Conservation (phyloP, 1,284 basidiomycete species). For the Taiwanofungus camphoratus region DNA sequence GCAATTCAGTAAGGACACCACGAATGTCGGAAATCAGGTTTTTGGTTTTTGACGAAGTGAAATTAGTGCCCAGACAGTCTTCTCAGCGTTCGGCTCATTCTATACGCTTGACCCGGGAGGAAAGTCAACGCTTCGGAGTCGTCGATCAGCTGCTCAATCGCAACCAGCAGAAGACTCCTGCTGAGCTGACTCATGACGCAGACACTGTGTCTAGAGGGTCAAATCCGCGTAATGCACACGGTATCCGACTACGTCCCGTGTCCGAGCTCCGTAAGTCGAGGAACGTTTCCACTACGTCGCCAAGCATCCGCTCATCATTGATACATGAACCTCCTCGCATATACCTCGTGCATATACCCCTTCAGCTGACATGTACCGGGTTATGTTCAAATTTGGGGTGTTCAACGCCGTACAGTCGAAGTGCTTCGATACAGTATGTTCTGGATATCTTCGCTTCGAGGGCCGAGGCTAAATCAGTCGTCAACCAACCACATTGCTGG, state of each 20-base stretch:
- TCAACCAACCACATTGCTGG: constrained; percentile 2
- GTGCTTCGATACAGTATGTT: constrained; percentile 69
- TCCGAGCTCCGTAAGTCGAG: constrained; percentile 59
- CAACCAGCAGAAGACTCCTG: constrained; percentile 1
- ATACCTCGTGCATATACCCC: constrained; percentile 13
- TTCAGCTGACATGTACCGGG: constrained; percentile 77
- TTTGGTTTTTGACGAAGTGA: not conserved
- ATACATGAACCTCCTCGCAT: constrained; percentile 6
- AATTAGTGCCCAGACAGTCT: constrained; percentile 5
- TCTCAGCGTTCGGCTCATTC: not conserved
- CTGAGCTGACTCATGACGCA: constrained; percentile 1
- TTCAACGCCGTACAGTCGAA: constrained; percentile 89
- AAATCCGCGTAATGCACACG: constrained; percentile 35
- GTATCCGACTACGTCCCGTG: constrained; percentile 57
- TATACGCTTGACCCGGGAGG: not conserved
- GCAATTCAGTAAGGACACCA: constrained; percentile 6
- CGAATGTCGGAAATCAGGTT: not conserved
- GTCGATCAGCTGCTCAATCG: constrained; percentile 1
- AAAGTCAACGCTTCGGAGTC: not conserved
- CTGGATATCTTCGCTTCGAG: not conserved
- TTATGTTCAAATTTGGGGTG: constrained; percentile 79
- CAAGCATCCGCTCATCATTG: constrained; percentile 1
- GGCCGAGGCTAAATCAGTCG: not conserved
- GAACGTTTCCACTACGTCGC: not conserved
- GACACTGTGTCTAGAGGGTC: constrained; percentile 12